phyloP scores from a whole-genome alignment of 1,139 yeast species.

The Diutina rugosa region DNA sequence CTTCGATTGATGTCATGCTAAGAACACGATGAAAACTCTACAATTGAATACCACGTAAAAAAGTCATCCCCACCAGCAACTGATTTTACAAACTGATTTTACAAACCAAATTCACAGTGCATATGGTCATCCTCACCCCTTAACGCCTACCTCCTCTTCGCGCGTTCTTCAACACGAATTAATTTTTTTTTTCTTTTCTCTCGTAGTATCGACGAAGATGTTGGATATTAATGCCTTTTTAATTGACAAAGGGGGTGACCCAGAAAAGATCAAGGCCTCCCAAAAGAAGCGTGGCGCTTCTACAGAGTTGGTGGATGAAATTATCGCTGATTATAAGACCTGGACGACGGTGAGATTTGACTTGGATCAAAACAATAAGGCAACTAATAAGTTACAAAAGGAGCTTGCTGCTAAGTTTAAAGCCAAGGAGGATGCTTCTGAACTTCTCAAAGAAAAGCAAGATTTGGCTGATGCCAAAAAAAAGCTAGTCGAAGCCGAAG shows the following conservation, averaged over 20 bases:
- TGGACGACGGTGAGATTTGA: conserved; percentile 93
- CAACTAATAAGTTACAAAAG: conserved; percentile 78
- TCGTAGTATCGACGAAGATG: conserved; percentile 28
- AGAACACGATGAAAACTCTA: too few relatives aligned
- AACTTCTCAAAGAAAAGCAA: conserved; percentile 71
- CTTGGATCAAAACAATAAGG: conserved; percentile 80
- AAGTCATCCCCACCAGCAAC: too few relatives aligned
- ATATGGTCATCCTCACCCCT: too few relatives aligned
- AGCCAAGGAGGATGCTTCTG: conserved; percentile 89
- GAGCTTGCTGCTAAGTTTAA: conserved; percentile 86
- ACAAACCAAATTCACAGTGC: too few relatives aligned
- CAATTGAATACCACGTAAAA: too few relatives aligned
- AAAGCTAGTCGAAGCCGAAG: conserved; percentile 52
- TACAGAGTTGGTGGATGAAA: conserved; percentile 92
- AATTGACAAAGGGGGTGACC: conserved; percentile 94
- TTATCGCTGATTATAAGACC: conserved; percentile 75
- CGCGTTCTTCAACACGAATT: neutral
- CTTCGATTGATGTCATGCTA: too few relatives aligned
- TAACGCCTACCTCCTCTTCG: neutral
- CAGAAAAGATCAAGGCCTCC: conserved; percentile 74
- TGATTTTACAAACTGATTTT: too few relatives aligned
- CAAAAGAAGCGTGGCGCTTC: conserved; percentile 92
- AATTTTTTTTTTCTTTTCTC: neutral
- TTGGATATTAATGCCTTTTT: conserved; percentile 84
- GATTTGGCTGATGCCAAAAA: conserved; percentile 58